Base-by-base conservation (phyloP, 495 filamentous ascomycete genomes). In the Cryomyces minteri region DNA sequence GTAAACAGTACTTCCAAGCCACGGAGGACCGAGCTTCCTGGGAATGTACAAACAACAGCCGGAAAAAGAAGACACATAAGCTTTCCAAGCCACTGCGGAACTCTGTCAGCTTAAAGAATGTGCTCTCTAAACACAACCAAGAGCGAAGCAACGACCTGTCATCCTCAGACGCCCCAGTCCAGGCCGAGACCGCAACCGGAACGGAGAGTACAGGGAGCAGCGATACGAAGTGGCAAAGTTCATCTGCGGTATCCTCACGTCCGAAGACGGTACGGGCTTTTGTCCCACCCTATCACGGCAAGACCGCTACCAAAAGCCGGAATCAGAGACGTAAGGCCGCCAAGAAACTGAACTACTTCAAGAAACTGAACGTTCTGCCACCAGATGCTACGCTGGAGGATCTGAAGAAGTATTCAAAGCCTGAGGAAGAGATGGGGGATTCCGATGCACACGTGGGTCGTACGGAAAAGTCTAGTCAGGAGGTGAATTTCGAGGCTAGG, bases 291-390 rank as follows among this genome's bases (percentile, higher is more conserved):
- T 30, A 11, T 31, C 7, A 62, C 34, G 74, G 76, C 31, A 69
- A 60, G n/a, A 34, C 51, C 7, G 48, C 52, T 40, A 82, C 77
- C 2, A 67, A 66, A 40, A 62, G 65, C 25, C 69, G 69, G 46
- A 82, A 82, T 49, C 55, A 60, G 8, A 66, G 77, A 33, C 64
- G 64, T 44, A 68, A 66, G 46, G 53, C 71, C 32, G 57, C 63
- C 36, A 68, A 66, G 38, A 62, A 55, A 40, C 57, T 79, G 0
- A 57, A 54, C 5, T 65, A 66, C 39, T 59, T 77, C 2, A 73
- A 75, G 44, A 52, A 66, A 28, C 52, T 70, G 11, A 72, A 70
- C 4, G 47, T 67, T 9, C 51, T 80, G 2, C 65, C 68, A 4
- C 41, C 58, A 18, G 54, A 65, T 30, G 72, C 72, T 25, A 70